Conservation (phyloP, 495 filamentous ascomycete genomes). For the Jackrogersella minutella region DNA sequence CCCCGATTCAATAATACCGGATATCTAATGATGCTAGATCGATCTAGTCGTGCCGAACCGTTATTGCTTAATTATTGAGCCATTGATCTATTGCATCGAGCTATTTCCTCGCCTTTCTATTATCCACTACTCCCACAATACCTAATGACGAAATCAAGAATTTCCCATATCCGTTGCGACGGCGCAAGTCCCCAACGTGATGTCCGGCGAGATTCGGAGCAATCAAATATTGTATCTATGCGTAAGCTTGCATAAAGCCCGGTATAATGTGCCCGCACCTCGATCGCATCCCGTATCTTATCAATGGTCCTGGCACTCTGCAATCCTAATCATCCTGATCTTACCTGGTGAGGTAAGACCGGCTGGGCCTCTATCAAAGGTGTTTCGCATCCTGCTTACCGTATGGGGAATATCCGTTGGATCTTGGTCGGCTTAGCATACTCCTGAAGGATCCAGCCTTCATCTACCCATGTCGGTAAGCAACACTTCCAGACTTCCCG, state of each 20-base stretch:
- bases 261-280: conserved; percentile 6
- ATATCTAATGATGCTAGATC: neutral
- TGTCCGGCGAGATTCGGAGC: conserved; percentile 34
- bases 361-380: conserved; percentile 5
- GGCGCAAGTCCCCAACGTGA: conserved; percentile 40
- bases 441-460: conserved; percentile 29
- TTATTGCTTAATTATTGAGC: neutral
- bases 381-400: conserved; percentile 13
- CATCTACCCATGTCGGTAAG: conserved; percentile 31
- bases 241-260: conserved; percentile 39
- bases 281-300: conserved; percentile 21
- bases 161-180: conserved; percentile 2
- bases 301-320: neutral
- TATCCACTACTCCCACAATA: neutral
- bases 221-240: conserved; percentile 11
- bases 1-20: conserved; percentile 8
- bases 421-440: conserved; percentile 22
- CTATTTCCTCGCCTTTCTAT: neutral
- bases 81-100: neutral
- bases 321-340: neutral
- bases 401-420: conserved; percentile 20
- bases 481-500: neutral
- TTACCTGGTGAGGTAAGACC: neutral
- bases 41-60: neutral
- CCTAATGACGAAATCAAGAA: conserved; percentile 1